These are phyloP conservation scores for Aquilaria malaccensis DNA, from an alignment of 345 rosid genomes.

Conservation along the genomic window DNA sequence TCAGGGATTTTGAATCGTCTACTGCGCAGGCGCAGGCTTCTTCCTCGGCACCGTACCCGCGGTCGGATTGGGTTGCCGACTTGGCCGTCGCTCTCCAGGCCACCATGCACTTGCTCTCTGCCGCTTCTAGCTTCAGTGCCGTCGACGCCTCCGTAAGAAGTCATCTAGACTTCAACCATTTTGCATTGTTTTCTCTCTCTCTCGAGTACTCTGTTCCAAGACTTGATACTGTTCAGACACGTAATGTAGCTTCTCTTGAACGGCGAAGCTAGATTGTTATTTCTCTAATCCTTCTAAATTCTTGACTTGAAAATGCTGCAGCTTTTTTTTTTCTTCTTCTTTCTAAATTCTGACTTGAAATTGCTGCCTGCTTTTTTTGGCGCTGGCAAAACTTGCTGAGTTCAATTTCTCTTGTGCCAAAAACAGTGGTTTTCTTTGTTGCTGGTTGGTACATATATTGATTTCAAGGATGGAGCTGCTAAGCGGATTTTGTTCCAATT, in stretches of 20 bases:
- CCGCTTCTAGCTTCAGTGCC: slow-evolving; percentile 32
- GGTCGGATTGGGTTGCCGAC: slow-evolving; percentile 54
- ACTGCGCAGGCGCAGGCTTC: too few relatives aligned
- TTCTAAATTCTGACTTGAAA: slow-evolving; percentile 15
- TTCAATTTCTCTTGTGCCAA: too few relatives aligned
- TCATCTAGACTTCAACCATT: neutral
- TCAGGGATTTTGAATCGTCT: slow-evolving; percentile 25
- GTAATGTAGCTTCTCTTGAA: too few relatives aligned
- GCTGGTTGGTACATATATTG: too few relatives aligned
- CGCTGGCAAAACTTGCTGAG: too few relatives aligned
- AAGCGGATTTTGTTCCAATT: slow-evolving; percentile 67
- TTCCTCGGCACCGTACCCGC: neutral
- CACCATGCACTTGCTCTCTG: slow-evolving; percentile 48
- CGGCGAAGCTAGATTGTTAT: too few relatives aligned
- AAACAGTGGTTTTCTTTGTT: too few relatives aligned
- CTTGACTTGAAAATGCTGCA: too few relatives aligned
- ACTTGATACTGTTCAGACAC: too few relatives aligned
- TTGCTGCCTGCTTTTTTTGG: too few relatives aligned
- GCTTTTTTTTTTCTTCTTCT: neutral
- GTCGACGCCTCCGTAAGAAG: slow-evolving; percentile 50
- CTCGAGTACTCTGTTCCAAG: too few relatives aligned
- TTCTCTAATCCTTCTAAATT: too few relatives aligned
- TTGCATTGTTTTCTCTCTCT: neutral
- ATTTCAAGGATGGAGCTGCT: slow-evolving; percentile 63
- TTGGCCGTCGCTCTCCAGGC: slow-evolving; percentile 46